Conservation (phyloP, 2,329 filamentous ascomycete genomes). For the Lachnellula hyalina region DNA sequence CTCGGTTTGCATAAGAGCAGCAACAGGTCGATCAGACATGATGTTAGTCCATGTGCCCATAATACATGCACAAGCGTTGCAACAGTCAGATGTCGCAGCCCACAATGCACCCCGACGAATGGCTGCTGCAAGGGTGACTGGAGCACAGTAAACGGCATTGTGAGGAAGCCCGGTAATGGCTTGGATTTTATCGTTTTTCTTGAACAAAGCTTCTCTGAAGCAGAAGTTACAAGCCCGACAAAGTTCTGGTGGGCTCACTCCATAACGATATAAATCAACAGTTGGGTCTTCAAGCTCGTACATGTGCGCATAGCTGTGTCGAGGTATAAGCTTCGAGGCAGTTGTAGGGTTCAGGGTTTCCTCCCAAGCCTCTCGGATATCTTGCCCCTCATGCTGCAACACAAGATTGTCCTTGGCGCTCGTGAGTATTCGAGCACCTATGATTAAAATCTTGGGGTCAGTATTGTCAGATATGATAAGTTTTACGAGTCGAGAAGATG, state of each 20-base stretch:
- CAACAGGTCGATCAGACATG: neutral
- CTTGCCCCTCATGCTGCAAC: too few relatives aligned
- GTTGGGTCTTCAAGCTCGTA: too few relatives aligned
- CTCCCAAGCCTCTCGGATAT: too few relatives aligned
- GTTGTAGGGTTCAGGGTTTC: too few relatives aligned
- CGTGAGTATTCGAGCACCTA: too few relatives aligned
- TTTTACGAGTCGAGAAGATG: too few relatives aligned
- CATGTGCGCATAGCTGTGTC: too few relatives aligned
- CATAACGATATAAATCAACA: neutral
- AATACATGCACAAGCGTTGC: neutral
- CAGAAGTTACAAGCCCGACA: neutral
- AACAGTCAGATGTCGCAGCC: constrained; percentile 1
- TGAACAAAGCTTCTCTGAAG: neutral
- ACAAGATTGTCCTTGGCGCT: too few relatives aligned
- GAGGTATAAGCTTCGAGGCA: too few relatives aligned
- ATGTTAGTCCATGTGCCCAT: constrained; percentile 4
- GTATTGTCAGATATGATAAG: too few relatives aligned
- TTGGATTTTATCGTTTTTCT: neutral
- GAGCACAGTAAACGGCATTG: neutral
- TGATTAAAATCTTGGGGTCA: too few relatives aligned
- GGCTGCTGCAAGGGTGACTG: neutral
- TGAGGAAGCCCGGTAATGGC: neutral
- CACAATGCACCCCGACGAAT: constrained; percentile 6
- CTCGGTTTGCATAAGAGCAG: neutral
- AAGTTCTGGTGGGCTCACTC: neutral